Base-by-base conservation (phyloP, 768 basidiomycete genomes). In the Podaxis pistillaris region DNA sequence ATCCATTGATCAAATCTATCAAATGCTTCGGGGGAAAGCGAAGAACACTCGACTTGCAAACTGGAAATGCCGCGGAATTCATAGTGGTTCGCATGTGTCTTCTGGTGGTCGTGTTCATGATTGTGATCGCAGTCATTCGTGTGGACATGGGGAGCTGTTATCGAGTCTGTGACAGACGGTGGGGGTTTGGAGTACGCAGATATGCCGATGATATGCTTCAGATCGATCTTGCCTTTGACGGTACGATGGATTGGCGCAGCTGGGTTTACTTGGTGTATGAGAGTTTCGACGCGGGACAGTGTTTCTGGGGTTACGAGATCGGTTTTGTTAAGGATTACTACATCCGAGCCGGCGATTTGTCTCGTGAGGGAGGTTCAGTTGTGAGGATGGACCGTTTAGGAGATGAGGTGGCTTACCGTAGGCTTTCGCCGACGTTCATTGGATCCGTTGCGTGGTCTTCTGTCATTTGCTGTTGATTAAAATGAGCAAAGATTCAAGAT, bases 301-400 rank as follows among this genome's bases (percentile, higher is more conserved):
- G 77, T 75, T 4, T 76, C 72, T 1, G 81, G 64, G 0, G 81
- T 69, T 1, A 86, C 87, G 8, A 98, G 78, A 69, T 98, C 96
- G 28, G 80, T 78, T 79, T 99, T 99, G 81, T 99, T 99, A 30
- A 99, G 76, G 28, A 99, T 75, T 40, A 98, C 82, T 26, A 96
- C 89, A 70, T 99, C 97, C 26, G 96, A 88, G 40, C 88, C 89
- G 1, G 93, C 96, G 52, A 98, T 89, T 79, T 99, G 97, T 58
- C 96, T 97, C 69, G n/a, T 38, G 4, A 58, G 22, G 57, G n/a
- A 47, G 58, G 30, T n/a, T 36, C 8, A 44, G 40, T 30, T 54
- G 19, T 17, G 8, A 50, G 49, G 36, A 44, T 26, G 38, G 40
- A 19, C 37, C 9, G 22, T 1, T 44, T n/a, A 9, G 33, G 36